Evolutionary conservation across 208 protist genomes (phyloP), one percentile per base, ranked within the genome.

Genomic region (Novymonas esmeraldas): DNA sequence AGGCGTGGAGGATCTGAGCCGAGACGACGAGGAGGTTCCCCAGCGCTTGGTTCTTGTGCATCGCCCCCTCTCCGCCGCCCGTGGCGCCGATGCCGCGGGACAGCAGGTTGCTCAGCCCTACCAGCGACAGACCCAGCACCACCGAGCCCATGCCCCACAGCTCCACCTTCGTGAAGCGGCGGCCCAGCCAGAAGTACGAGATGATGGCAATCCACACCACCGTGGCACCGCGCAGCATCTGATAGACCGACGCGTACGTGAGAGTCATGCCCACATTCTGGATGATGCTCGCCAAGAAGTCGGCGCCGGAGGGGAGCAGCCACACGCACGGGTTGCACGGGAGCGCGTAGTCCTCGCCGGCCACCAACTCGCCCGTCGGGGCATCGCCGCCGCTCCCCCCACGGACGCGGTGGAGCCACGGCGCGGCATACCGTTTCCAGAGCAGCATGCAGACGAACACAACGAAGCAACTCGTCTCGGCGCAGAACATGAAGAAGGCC

Each of bases 191-290:
- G 14, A 96, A 73, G 61, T 93, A 73, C 2, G 89, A 93, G 14
- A 98, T 64, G 28, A 95, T 34, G 26, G 80, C 87, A 13, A 90
- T 84, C 69, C 97, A 98, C 48, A 97, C 70, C 20, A 98, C 78
- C 34, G 93, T 90, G 18, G 92, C 77, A 6, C 95, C 97, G 62
- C 95, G 82, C 54, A 98, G 76, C 90, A 98, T 97, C 76, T 98
- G 90, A 58, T 94, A 97, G 7, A 96, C 81, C n/a, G 87, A 96
- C 10, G 90, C 91, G 64, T 86, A 76, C 18, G 96, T 97, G 22
- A 94, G 84, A 24, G 82, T 82, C 51, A 98, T 80, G 48, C 90
- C 93, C 14, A 97, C 70, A 65, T 88, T 94, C 66, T 97, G 93
- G n/a, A 97, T 64, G 14, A 89, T 82, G 34, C 79, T 90, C 3